phyloP scores from a whole-genome alignment of 768 basidiomycete genomes.

The Xerocomellus intermedius region DNA sequence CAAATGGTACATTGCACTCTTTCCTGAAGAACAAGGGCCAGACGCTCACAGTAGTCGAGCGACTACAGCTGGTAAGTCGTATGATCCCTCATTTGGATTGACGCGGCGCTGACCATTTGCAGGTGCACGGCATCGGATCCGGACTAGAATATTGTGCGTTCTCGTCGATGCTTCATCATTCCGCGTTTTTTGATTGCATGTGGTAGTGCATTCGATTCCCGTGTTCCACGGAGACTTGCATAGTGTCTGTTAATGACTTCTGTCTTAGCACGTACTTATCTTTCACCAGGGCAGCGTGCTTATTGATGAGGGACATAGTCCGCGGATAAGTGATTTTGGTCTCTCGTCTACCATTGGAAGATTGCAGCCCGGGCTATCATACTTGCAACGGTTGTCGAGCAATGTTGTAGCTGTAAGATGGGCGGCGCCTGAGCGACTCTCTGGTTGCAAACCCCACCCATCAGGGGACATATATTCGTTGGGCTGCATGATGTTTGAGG shows the following conservation, averaged over 20 bases:
- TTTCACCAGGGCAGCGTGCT: background rate
- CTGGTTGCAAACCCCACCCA: background rate
- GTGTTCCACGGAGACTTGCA: constrained; percentile 1
- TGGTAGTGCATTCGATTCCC: background rate
- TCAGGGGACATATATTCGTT: constrained; percentile 5
- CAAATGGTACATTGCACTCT: no score
- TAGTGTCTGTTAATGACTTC: background rate
- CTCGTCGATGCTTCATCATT: background rate
- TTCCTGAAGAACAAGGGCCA: background rate
- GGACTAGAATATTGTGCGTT: background rate
- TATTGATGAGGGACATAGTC: background rate
- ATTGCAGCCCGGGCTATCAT: background rate
- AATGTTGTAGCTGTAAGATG: background rate
- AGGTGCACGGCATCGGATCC: background rate
- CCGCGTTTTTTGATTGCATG: background rate
- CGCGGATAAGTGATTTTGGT: background rate
- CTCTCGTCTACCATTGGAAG: background rate
- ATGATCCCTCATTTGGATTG: background rate
- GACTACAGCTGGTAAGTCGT: background rate
- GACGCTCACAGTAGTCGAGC: background rate
- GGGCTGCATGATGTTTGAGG: constrained; percentile 1
- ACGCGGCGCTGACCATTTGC: background rate
- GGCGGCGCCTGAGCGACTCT: constrained; percentile 2
- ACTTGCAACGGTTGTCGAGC: background rate
- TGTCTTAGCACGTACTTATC: background rate